A percentile compares a stretch with the other conserved stretches of the same genome.
Evolutionary conservation across 2,329 filamentous ascomycete species (phyloP).

Genomic region (Didymosphaeria variabile): DNA sequence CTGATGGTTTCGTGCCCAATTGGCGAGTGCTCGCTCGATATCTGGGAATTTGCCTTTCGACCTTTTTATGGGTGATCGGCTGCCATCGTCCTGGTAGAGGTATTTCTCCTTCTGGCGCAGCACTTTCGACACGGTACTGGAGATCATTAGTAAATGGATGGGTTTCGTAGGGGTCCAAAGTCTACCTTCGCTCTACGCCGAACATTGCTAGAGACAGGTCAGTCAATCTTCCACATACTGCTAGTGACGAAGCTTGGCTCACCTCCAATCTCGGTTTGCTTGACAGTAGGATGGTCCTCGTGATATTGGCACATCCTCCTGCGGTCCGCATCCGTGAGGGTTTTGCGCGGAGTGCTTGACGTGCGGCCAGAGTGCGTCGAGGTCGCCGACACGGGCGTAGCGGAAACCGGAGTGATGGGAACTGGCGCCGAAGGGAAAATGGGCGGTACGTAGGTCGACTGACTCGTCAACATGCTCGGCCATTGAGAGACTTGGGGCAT

Average conservation of each 20-base stretch:
- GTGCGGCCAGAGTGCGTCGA: constrained; percentile 50
- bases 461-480: constrained; percentile 55
- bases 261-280: constrained; percentile 96
- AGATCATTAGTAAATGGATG: constrained; percentile 29
- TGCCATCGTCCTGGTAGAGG: constrained; percentile 81
- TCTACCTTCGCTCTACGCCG: constrained; percentile 94
- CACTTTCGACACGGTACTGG: constrained; percentile 98
- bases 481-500: constrained; percentile 51
- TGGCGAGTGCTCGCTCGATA: constrained; percentile 88
- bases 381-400: constrained; percentile 51
- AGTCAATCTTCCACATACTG: constrained; percentile 32
- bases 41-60: constrained; percentile 87
- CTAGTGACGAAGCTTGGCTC: constrained; percentile 48
- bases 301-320: constrained; percentile 94
- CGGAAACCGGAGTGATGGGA: constrained; percentile 48
- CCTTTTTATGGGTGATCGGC: constrained; percentile 80
- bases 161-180: constrained; percentile 17
- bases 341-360: constrained; percentile 77
- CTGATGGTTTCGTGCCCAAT: constrained; percentile 85
- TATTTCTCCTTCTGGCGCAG: constrained; percentile 95
- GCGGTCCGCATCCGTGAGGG: constrained; percentile 89
- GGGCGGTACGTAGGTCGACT: constrained; percentile 51
- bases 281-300: constrained; percentile 86
- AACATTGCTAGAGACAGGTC: constrained; percentile 72
- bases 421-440: constrained; percentile 49